Conservation (phyloP, 306 rosid genomes). For the Prunus dulcis region DNA sequence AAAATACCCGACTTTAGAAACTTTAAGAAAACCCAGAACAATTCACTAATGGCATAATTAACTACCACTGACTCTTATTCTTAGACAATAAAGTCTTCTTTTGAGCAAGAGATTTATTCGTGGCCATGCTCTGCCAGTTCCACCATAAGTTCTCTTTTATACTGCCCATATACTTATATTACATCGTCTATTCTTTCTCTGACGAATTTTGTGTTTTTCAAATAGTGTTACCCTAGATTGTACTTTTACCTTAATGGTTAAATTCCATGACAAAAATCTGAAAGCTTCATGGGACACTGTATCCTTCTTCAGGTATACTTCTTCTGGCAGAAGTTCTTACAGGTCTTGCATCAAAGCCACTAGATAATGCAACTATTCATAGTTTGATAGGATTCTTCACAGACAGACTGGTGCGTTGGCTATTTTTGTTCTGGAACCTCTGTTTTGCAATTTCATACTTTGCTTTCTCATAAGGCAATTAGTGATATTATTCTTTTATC, state of each 20-base stretch:
- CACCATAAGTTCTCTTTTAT: background rate
- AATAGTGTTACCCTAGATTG: background rate
- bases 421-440: slow-evolving; percentile 8
- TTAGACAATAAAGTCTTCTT: background rate
- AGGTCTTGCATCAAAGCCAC: slow-evolving; percentile 56
- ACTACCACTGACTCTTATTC: background rate
- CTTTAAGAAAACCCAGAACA: background rate
- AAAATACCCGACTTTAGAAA: background rate
- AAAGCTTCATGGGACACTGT: slow-evolving; percentile 19
- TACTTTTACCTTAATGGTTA: background rate
- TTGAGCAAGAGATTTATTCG: background rate
- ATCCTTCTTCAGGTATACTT: slow-evolving; percentile 59
- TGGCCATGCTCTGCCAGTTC: background rate
- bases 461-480: slow-evolving; percentile 3
- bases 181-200: background rate
- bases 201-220: background rate
- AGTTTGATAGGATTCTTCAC: slow-evolving; percentile 79
- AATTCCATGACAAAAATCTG: slow-evolving; percentile 6
- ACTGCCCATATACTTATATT: background rate
- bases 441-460: background rate
- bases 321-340: slow-evolving; percentile 82
- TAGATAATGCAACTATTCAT: slow-evolving; percentile 53
- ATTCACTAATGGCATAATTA: background rate
- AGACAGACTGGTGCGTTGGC: slow-evolving; percentile 80
- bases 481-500: slow-evolving; percentile 35